Evolutionary conservation across 2,329 filamentous ascomycete genomes (phyloP).

Genomic region (Aspergillus novofumigatus): DNA sequence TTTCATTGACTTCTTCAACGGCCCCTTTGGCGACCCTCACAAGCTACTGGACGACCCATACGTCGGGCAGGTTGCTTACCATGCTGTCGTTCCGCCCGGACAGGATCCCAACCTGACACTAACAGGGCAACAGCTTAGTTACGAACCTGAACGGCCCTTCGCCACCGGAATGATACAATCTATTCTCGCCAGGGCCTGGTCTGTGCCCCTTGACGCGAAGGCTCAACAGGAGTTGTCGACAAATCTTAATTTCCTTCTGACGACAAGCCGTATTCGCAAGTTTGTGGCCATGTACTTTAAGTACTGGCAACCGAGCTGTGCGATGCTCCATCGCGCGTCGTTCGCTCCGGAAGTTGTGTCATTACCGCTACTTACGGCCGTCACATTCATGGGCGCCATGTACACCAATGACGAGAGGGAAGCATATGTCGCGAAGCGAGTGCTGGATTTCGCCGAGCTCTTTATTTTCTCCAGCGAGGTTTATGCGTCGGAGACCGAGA

Average conservation of each 20-base stretch:
- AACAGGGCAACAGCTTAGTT: slow-evolving; percentile 19
- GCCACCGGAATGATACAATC: slow-evolving; percentile 38
- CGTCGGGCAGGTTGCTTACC: slow-evolving; percentile 14
- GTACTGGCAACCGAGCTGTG: slow-evolving; percentile 44
- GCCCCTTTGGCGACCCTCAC: slow-evolving; percentile 28
- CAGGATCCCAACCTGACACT: slow-evolving; percentile 19
- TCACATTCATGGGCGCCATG: slow-evolving; percentile 44
- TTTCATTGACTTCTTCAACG: slow-evolving; percentile 37
- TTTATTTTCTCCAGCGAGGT: slow-evolving; percentile 42
- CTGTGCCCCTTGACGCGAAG: slow-evolving; percentile 34
- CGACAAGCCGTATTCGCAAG: slow-evolving; percentile 38
- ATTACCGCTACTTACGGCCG: slow-evolving; percentile 36
- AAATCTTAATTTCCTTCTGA: slow-evolving; percentile 39
- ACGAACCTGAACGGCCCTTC: slow-evolving; percentile 36
- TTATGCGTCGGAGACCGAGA: slow-evolving; percentile 39
- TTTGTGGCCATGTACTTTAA: slow-evolving; percentile 43
- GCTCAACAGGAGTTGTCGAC: slow-evolving; percentile 38
- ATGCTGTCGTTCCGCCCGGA: slow-evolving; percentile 12
- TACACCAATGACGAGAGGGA: slow-evolving; percentile 41
- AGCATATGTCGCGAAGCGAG: slow-evolving; percentile 32
- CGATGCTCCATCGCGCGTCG: slow-evolving; percentile 41
- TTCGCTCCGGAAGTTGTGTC: slow-evolving; percentile 38
- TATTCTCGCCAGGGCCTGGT: slow-evolving; percentile 37
- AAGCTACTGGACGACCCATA: slow-evolving; percentile 23
- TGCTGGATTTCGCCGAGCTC: slow-evolving; percentile 43